Conservation (phyloP, 176 grass and related monocot genomes). For the Carex myosuroides region DNA sequence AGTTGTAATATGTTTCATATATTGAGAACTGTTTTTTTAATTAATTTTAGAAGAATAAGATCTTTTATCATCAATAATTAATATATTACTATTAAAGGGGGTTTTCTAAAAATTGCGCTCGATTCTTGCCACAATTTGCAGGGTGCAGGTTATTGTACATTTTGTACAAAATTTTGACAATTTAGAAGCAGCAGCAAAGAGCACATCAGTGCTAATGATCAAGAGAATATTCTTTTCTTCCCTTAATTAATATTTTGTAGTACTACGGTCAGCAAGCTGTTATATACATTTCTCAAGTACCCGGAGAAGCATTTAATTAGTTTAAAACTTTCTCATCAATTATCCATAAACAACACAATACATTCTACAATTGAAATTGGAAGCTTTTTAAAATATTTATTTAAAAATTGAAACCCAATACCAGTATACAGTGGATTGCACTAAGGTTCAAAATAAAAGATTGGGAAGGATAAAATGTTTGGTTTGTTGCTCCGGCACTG, state of each 20-base stretch:
- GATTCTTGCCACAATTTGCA: neutral
- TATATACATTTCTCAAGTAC: neutral
- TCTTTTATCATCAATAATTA: neutral
- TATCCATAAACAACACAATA: neutral
- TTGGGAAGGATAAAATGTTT: neutral
- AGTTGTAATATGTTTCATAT: neutral
- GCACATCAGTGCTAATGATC: neutral
- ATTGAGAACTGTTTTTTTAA: neutral
- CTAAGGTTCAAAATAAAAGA: neutral
- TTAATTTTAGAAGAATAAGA: neutral
- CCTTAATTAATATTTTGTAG: neutral
- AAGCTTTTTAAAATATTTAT: slow-evolving; percentile 22
- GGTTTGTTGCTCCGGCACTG: neutral
- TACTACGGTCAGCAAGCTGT: neutral
- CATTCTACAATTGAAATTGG: slow-evolving; percentile 21
- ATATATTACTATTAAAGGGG: neutral
- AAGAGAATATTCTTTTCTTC: neutral
- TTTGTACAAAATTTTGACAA: neutral
- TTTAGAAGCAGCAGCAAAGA: neutral
- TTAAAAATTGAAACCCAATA: neutral
- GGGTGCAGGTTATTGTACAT: neutral
- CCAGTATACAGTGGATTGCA: neutral
- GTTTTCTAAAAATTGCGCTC: neutral
- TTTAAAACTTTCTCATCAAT: neutral
- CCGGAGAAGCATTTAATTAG: neutral